phyloP scores from a whole-genome alignment of 805 yeast species.

The Candida silvicultrix region DNA sequence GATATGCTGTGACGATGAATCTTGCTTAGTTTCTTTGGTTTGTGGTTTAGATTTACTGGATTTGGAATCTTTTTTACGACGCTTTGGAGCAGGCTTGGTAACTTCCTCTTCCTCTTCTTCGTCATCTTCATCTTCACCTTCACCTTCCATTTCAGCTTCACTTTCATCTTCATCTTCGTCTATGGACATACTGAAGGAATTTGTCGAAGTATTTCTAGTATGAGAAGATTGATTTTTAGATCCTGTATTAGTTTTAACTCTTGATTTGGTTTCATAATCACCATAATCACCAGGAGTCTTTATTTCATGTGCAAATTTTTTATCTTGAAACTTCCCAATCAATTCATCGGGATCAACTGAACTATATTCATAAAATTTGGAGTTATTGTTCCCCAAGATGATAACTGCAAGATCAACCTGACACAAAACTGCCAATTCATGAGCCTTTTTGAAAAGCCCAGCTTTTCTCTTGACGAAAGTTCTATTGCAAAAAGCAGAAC shows the following conservation, averaged over 20 bases:
- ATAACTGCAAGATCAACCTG: constrained; percentile 91
- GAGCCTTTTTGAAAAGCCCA: constrained; percentile 72
- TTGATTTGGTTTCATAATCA: constrained; percentile 36
- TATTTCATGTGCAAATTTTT: constrained; percentile 40
- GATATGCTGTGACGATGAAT: background rate
- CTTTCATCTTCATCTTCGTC: constrained; percentile 10
- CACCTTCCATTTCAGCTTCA: constrained; percentile 12
- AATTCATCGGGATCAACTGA: constrained; percentile 58
- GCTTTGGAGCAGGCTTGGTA: constrained; percentile 4
- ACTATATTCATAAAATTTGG: constrained; percentile 76
- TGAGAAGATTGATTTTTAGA: constrained; percentile 2
- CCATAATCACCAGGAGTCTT: constrained; percentile 68
- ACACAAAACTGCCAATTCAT: constrained; percentile 73
- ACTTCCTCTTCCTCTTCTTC: constrained; percentile 7
- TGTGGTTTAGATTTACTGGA: background rate
- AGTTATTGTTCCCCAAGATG: constrained; percentile 73
- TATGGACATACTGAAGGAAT: constrained; percentile 9
- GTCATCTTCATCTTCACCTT: constrained; percentile 9
- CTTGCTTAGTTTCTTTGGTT: background rate
- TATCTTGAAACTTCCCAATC: constrained; percentile 31
- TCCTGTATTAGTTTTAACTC: constrained; percentile 9
- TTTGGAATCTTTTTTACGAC: constrained; percentile 2
- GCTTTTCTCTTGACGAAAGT: constrained; percentile 94
- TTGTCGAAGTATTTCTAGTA: constrained; percentile 6
- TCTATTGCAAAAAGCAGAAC: background rate